Conservation (phyloP, 352 stramenopile genomes). For the Aphanomyces cochlioides region DNA sequence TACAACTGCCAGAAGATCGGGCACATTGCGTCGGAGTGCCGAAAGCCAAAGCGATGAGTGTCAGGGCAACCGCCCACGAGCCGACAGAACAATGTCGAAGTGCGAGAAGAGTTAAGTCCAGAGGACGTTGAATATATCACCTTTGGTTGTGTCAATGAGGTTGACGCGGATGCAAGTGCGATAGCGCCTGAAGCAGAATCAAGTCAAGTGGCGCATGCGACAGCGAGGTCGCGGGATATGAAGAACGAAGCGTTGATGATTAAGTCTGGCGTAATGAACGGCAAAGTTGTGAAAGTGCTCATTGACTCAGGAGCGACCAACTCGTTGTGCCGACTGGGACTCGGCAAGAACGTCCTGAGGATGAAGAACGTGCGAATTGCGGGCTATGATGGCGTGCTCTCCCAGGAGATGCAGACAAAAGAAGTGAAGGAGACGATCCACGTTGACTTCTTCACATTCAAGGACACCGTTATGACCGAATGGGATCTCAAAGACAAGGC, state of each 20-base stretch:
- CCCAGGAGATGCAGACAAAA: background rate
- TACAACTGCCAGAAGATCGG: constrained; percentile 4
- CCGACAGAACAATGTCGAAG: background rate
- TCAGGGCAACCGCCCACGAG: background rate
- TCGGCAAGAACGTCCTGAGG: background rate
- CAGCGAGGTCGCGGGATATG: background rate
- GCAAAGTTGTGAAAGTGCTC: background rate
- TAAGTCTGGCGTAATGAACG: constrained; percentile 3
- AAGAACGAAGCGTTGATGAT: background rate
- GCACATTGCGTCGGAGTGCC: background rate
- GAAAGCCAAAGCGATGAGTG: background rate
- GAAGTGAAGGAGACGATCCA: background rate
- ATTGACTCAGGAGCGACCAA: constrained; percentile 13
- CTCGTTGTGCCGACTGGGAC: background rate
- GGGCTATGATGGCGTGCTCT: constrained; percentile 2
- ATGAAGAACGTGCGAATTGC: background rate
- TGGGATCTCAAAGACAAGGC: constrained; percentile 19
- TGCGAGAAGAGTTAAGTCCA: background rate
- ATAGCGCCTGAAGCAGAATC: background rate
- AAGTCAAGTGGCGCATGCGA: constrained; percentile 14
- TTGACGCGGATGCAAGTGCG: constrained; percentile 5
- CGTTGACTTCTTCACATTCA: background rate
- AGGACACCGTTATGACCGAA: background rate
- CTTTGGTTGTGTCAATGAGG: background rate
- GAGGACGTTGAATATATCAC: background rate